Conservation (phyloP, 306 rosid species). For the Acacia acuminata region DNA sequence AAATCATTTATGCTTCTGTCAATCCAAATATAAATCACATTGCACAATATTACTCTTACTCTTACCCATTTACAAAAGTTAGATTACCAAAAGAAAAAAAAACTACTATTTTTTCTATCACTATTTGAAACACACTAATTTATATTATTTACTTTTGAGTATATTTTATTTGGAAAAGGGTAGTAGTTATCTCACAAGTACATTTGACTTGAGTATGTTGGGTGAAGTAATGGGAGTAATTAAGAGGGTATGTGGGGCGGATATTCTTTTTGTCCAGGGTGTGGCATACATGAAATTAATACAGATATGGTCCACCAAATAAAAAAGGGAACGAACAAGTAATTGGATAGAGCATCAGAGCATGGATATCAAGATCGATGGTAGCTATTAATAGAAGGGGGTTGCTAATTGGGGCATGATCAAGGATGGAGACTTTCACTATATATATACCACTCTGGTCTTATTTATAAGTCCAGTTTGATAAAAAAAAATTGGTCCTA, state of each 20-base stretch:
- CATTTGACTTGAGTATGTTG: background rate
- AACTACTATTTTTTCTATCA: too few species aligned
- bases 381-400: background rate
- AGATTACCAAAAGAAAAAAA: too few species aligned
- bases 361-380: background rate
- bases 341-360: background rate
- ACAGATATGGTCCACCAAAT: background rate
- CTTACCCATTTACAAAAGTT: too few species aligned
- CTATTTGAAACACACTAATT: too few species aligned
- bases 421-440: constrained; percentile 13
- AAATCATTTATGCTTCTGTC: too few species aligned
- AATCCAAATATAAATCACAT: too few species aligned
- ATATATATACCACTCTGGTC: too few species aligned
- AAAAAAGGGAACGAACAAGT: background rate
- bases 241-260: background rate
- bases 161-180: background rate
- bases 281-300: constrained; percentile 4
- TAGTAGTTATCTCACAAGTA: background rate
- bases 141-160: background rate
- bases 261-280: background rate
- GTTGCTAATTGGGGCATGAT: constrained; percentile 15
- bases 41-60: too few species aligned
- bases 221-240: background rate
- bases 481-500: too few species aligned
- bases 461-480: too few species aligned